Conservation (phyloP, 192 early-diverging fungal genomes). For the Podila verticillata region DNA sequence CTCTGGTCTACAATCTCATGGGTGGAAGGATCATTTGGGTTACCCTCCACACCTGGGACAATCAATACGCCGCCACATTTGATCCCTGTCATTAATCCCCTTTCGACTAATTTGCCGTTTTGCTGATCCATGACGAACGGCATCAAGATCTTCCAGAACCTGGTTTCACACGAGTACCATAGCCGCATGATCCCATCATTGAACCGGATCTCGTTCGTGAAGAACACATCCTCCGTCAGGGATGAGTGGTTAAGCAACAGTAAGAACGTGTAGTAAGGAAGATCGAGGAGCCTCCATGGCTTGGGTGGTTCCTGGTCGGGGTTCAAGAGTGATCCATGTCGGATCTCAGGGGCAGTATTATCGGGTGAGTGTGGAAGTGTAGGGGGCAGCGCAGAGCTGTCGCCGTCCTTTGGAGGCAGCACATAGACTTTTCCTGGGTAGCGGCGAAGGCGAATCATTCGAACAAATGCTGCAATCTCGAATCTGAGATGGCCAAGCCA, state of each 20-base stretch:
- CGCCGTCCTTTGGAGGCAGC: slow-evolving; percentile 20
- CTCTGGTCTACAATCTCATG: slow-evolving; percentile 15
- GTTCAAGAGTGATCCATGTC: slow-evolving; percentile 9
- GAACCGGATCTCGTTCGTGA: slow-evolving; percentile 29
- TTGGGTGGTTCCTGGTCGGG: slow-evolving; percentile 6
- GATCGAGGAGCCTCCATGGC: slow-evolving; percentile 30
- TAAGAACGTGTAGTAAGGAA: slow-evolving; percentile 36
- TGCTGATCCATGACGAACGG: slow-evolving; percentile 36
- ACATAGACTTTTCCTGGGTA: slow-evolving; percentile 45
- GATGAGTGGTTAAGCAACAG: slow-evolving; percentile 21
- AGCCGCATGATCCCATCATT: slow-evolving; percentile 47
- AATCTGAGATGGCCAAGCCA: slow-evolving; percentile 43
- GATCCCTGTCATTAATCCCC: slow-evolving; percentile 25
- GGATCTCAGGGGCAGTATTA: not conserved
- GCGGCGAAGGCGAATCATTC: slow-evolving; percentile 35
- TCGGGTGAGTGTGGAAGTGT: slow-evolving; percentile 5
- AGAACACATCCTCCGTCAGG: slow-evolving; percentile 17
- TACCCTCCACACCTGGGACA: slow-evolving; percentile 31
- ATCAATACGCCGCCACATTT: slow-evolving; percentile 38
- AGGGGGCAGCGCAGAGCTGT: not conserved
- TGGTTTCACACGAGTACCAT: slow-evolving; percentile 38
- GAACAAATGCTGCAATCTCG: slow-evolving; percentile 45
- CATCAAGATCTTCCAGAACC: slow-evolving; percentile 22
- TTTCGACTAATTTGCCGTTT: slow-evolving; percentile 36
- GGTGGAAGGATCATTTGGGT: slow-evolving; percentile 17